Evolutionary conservation across 1,284 basidiomycete genomes (phyloP).

Genomic region (Cutaneotrichosporon daszewskae): DNA sequence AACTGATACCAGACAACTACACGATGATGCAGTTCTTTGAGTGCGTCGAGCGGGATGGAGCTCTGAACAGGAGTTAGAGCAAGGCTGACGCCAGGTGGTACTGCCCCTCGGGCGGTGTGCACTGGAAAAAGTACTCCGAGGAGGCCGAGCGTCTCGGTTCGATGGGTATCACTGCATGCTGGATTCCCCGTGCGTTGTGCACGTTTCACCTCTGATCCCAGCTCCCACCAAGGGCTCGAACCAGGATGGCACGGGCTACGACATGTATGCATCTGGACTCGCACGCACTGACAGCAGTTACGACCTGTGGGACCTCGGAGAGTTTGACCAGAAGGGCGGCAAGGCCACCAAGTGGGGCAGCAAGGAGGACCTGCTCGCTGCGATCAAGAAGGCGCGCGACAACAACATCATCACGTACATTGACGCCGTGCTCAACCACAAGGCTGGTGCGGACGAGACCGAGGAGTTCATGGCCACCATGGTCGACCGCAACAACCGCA

Average conservation of each 20-base stretch:
- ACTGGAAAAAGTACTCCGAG: slow-evolving; percentile 70
- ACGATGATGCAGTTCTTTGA: slow-evolving; percentile 48
- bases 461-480: slow-evolving; percentile 72
- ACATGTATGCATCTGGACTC: slow-evolving; percentile 26
- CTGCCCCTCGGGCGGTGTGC: slow-evolving; percentile 30
- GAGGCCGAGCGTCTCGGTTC: slow-evolving; percentile 64
- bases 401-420: slow-evolving; percentile 48
- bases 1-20: slow-evolving; percentile 28
- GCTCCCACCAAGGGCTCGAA: slow-evolving; percentile 44
- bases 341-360: slow-evolving; percentile 84
- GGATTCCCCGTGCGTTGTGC: slow-evolving; percentile 50
- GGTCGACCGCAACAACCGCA: slow-evolving; percentile 57
- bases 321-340: slow-evolving; percentile 82
- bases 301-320: slow-evolving; percentile 80
- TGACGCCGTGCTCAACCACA: slow-evolving; percentile 54
- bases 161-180: slow-evolving; percentile 78
- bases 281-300: slow-evolving; percentile 46
- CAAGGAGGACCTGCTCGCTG: slow-evolving; percentile 67
- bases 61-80: too few species aligned
- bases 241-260: slow-evolving; percentile 44
- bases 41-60: slow-evolving; percentile 14
- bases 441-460: slow-evolving; percentile 67
- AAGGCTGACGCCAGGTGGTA: slow-evolving; percentile 32
- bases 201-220: slow-evolving; percentile 8
- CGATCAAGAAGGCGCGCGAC: slow-evolving; percentile 52